Percentiles rank a stretch among this genome's conserved stretches.
These are phyloP conservation scores for Neurospora sp. DNA, from an alignment of 495 filamentous ascomycete species.

Conservation along the genomic window DNA sequence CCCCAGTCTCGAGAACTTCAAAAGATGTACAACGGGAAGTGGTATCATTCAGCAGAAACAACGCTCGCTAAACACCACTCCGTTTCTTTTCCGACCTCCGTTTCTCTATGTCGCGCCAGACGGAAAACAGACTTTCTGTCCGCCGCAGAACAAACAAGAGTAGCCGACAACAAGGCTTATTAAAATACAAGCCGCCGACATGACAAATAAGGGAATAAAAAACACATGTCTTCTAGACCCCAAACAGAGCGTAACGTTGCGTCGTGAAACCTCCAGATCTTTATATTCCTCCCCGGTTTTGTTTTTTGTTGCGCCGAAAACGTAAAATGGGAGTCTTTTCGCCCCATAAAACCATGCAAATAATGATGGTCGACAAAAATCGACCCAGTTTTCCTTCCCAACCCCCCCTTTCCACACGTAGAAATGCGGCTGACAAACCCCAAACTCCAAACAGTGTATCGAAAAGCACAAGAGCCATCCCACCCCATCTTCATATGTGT, in stretches of 20 bases:
- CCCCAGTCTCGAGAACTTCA: background rate
- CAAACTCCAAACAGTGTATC: background rate
- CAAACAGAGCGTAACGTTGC: background rate
- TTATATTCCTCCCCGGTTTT: background rate
- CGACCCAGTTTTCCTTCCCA: background rate
- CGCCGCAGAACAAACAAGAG: background rate
- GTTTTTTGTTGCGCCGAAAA: conserved; percentile 3
- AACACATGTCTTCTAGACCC: background rate
- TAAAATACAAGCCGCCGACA: background rate
- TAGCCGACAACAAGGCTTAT: background rate
- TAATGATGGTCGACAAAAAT: background rate
- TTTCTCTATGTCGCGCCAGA: background rate
- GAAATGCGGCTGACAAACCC: background rate
- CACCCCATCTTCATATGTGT: background rate
- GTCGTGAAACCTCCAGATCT: background rate
- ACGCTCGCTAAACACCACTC: background rate
- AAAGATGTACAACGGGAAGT: background rate
- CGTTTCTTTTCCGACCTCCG: background rate
- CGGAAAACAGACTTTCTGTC: background rate
- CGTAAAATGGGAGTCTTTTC: background rate
- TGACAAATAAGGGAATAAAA: background rate
- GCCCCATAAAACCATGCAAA: background rate
- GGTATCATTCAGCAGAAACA: background rate
- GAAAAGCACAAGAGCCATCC: background rate
- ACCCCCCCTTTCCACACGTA: background rate